A percentile compares a stretch with the other conserved stretches of the same genome.
These are phyloP conservation scores for Dalbergia cultrata DNA, from an alignment of 306 rosid species.

Conservation along the genomic window DNA sequence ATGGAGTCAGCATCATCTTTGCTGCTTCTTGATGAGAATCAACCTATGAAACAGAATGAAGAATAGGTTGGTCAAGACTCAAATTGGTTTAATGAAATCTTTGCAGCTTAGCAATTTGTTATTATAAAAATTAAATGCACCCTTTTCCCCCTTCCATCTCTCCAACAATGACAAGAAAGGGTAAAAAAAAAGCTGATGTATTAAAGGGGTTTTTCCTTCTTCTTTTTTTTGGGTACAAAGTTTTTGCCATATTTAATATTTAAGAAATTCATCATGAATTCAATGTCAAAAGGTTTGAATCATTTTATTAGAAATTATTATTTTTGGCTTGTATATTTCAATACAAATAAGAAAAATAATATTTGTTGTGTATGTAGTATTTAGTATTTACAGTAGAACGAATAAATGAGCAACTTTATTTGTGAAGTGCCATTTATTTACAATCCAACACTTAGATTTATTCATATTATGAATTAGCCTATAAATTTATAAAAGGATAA, in stretches of 20 bases:
- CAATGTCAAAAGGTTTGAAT: not conserved
- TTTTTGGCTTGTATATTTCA: not conserved
- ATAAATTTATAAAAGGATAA: too few relatives aligned
- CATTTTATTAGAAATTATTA: not conserved
- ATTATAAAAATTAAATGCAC: not conserved
- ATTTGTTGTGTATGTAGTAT: too few relatives aligned
- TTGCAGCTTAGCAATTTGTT: not conserved
- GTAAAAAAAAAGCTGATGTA: not conserved
- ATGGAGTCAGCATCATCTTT: slow-evolving; percentile 34
- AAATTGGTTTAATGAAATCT: not conserved
- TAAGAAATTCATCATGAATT: not conserved
- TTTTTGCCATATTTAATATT: not conserved
- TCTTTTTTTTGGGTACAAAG: too few relatives aligned
- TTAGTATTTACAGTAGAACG: too few relatives aligned
- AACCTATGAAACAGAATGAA: not conserved
- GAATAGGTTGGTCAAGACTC: not conserved
- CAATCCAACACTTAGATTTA: too few relatives aligned
- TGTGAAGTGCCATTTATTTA: too few relatives aligned
- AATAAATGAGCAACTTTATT: too few relatives aligned
- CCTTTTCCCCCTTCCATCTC: too few relatives aligned
- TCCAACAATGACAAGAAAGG: not conserved
- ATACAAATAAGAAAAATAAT: too few relatives aligned
- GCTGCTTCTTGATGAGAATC: slow-evolving; percentile 1
- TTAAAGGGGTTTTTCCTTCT: not conserved
- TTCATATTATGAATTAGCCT: too few relatives aligned